Conservation (phyloP, 345 rosid genomes). For the Litchi chinensis region DNA sequence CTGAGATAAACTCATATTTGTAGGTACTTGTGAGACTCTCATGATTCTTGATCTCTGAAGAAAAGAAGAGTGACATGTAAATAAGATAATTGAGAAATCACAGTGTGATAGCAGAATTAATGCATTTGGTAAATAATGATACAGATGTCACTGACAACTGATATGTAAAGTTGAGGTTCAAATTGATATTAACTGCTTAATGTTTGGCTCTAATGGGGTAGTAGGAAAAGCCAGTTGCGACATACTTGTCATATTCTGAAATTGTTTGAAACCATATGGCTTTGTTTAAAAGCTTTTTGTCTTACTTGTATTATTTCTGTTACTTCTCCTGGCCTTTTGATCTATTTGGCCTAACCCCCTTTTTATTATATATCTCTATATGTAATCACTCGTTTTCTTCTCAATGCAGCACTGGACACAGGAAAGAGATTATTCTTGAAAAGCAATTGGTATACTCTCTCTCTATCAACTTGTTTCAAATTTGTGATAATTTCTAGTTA, state of each 20-base stretch:
- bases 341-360: background rate
- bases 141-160: background rate
- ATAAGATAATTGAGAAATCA: background rate
- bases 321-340: background rate
- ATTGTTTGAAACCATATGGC: slow-evolving; percentile 5
- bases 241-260: background rate
- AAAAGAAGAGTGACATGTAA: background rate
- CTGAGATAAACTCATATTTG: background rate
- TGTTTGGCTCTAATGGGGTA: background rate
- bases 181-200: background rate
- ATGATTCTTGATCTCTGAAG: background rate
- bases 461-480: background rate
- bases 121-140: background rate
- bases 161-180: no score
- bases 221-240: background rate
- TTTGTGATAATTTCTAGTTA: background rate
- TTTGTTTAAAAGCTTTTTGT: background rate
- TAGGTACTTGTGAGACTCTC: background rate
- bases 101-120: background rate
- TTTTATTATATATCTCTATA: background rate
- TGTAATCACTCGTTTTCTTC: slow-evolving; percentile 3
- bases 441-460: background rate
- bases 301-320: no score
- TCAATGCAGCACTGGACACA: slow-evolving; percentile 69
- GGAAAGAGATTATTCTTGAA: background rate